Conservation (phyloP, 2,329 filamentous ascomycete genomes). For the Paecilomyces formosus region DNA sequence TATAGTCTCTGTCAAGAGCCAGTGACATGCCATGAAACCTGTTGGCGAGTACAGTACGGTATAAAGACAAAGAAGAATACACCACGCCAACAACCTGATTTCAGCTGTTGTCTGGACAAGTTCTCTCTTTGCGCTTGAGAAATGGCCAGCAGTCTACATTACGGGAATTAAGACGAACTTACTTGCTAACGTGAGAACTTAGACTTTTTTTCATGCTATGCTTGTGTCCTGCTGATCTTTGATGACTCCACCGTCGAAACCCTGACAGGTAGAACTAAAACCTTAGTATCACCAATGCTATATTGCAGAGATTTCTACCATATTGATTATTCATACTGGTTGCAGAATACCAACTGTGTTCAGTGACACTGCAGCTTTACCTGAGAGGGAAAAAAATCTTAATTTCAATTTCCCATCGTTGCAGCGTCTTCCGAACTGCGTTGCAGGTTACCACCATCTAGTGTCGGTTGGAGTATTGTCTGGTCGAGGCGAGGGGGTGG, state of each 20-base stretch:
- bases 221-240: conserved; percentile 5
- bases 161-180: neutral
- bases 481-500: neutral
- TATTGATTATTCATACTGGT: neutral
- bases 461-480: neutral
- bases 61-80: neutral
- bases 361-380: conserved; percentile 1
- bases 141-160: neutral
- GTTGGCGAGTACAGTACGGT: neutral
- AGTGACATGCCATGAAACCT: neutral
- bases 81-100: neutral
- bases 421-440: neutral
- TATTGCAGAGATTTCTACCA: neutral
- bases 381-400: neutral
- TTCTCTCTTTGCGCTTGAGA: neutral
- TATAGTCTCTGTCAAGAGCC: neutral
- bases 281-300: conserved; percentile 7
- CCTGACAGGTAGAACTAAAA: conserved; percentile 2
- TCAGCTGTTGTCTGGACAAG: neutral
- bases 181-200: neutral
- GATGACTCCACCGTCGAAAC: neutral
- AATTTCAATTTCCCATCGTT: neutral
- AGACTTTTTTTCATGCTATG: neutral
- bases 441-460: neutral
- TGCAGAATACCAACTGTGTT: neutral